phyloP scores from a whole-genome alignment of 169 alveolate genomes.

The Cryptosporidium parvum region DNA sequence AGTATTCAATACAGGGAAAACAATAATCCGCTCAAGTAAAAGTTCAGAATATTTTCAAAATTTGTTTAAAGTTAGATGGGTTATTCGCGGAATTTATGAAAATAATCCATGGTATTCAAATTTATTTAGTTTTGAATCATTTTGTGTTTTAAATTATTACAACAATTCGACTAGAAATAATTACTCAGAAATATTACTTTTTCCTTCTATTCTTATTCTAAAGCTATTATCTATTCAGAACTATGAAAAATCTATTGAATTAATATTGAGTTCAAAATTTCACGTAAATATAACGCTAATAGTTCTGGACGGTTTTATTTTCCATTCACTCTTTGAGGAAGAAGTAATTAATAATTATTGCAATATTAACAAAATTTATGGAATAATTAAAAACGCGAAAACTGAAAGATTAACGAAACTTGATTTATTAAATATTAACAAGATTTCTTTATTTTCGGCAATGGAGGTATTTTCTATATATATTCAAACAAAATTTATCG shows the following conservation, averaged over 20 bases:
- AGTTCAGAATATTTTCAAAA: not conserved
- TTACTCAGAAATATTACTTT: not conserved
- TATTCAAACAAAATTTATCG: not conserved
- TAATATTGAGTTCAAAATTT: slow-evolving; percentile 5
- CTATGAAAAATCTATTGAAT: slow-evolving; percentile 19
- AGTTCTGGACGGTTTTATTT: slow-evolving; percentile 24
- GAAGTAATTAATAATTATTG: not conserved
- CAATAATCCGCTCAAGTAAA: not conserved
- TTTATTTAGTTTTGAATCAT: slow-evolving; percentile 27
- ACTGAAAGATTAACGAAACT: not conserved
- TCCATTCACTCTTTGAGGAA: slow-evolving; percentile 3
- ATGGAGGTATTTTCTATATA: not conserved
- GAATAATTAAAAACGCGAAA: not conserved
- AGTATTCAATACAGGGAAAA: slow-evolving; percentile 28
- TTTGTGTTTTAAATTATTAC: not conserved
- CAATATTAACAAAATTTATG: not conserved
- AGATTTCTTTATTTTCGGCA: not conserved
- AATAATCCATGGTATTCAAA: slow-evolving; percentile 52
- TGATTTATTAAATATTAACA: not conserved
- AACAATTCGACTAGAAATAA: not conserved
- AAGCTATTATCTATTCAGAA: slow-evolving; percentile 31
- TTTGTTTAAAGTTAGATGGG: not conserved
- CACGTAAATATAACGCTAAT: not conserved
- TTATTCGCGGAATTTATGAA: slow-evolving; percentile 6
- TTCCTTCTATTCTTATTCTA: slow-evolving; percentile 9